Evolutionary conservation across 2,329 filamentous ascomycete genomes (phyloP), one percentile per base, ranked within the genome.

Genomic region (Penicillium sp.): DNA sequence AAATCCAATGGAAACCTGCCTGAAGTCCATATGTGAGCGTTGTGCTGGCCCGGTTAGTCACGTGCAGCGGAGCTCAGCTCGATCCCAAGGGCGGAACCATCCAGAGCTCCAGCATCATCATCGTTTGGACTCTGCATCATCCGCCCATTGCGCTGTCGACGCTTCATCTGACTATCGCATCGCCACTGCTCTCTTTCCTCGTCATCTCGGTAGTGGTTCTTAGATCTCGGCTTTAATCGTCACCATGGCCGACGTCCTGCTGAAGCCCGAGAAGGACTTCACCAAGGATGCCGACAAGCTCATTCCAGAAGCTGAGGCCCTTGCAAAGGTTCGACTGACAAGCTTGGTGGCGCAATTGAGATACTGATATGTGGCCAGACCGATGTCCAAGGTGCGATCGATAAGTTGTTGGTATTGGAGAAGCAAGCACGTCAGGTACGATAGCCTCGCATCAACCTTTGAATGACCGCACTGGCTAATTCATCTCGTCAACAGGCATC

Each of bases 231-330:
- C 41, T 39, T 23, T 46, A 43, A 39, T 54, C 56, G 56, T 57
- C 66, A 75, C 52, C 63, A 94, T 94, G 88, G 84, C 88, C 59
- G 85, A 88, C 69, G 80, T 80, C 68, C 69, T 80, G 55, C 65
- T 92, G 67, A 94, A 93, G 79, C 86, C 90, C 61, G 92, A 98
- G 75, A 95, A 94, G 83, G 92, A 98, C 80, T 95, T 85, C 79
- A 84, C 85, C 62, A 94, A 95, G 72, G 89, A 96, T 70, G 87
- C 86, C 60, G 89, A 96, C 74, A 80, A 84, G 70, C 79, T 86
- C 69, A 81, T 98, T 54, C 85, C 87, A 33, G 88, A 95, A 69
- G 87, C 88, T 42, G 81, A 96, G 74, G 76, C 84, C 71, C 79
- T 95, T 55, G 88, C 89, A 54, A 82, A 89, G 76, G 89, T 92